Percentiles rank a stretch among this genome's conserved stretches.
Evolutionary conservation across 108 stramenopile genomes (phyloP).

Genomic region (Parietichytrium sp.): DNA sequence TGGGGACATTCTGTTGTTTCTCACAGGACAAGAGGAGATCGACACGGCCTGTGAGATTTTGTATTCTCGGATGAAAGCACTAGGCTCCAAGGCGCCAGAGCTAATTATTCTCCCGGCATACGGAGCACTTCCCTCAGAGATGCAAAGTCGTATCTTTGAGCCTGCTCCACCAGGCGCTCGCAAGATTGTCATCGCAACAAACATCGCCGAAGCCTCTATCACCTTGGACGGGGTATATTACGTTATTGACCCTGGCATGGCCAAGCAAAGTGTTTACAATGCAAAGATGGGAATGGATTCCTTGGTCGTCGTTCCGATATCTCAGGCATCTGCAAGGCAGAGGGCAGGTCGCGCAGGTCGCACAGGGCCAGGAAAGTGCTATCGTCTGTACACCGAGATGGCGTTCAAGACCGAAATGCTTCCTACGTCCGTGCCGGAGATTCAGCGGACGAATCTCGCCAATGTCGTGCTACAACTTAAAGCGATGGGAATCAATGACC

Average conservation of each 20-base stretch:
- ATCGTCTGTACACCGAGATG: constrained; percentile 92
- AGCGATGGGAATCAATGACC: constrained; percentile 95
- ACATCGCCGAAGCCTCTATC: constrained; percentile 97
- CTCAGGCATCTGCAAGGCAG: constrained; percentile 88
- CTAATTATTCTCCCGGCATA: constrained; percentile 95
- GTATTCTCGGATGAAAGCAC: constrained; percentile 89
- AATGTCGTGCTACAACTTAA: constrained; percentile 93
- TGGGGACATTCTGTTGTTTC: constrained; percentile 91
- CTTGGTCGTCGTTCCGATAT: constrained; percentile 93
- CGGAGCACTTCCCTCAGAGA: constrained; percentile 91
- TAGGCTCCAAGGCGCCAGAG: constrained; percentile 91
- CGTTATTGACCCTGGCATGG: constrained; percentile 97
- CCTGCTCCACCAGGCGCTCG: constrained; percentile 88
- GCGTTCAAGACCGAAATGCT: constrained; percentile 91
- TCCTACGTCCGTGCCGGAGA: constrained; percentile 87
- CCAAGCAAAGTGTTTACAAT: constrained; percentile 95
- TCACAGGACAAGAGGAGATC: constrained; percentile 98
- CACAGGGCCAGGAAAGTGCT: constrained; percentile 97
- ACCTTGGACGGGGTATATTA: constrained; percentile 99
- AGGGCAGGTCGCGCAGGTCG: constrained; percentile 91
- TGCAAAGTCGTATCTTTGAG: constrained; percentile 98
- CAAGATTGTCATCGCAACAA: constrained; percentile 94
- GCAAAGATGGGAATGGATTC: constrained; percentile 96
- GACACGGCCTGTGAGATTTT: constrained; percentile 96
- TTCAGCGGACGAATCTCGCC: constrained; percentile 89